A percentile compares a stretch with the other conserved stretches of the same genome.
phyloP scores from a whole-genome alignment of 2,329 filamentous ascomycete genomes.

The Fusarium phyllophilum region DNA sequence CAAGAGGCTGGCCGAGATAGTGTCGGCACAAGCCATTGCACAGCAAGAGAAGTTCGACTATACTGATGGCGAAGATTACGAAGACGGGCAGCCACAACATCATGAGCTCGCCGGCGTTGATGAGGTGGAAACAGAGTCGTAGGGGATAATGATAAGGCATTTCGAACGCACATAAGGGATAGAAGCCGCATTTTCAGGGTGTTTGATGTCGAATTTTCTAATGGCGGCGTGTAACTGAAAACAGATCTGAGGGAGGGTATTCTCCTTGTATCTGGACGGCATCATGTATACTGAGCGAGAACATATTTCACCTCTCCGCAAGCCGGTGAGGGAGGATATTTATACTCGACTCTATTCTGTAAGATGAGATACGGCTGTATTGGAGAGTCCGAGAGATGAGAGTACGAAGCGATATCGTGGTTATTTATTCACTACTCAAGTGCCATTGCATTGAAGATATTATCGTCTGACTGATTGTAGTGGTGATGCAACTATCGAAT shows the following conservation, averaged over 20 bases:
- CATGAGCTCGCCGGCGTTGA: conserved; percentile 63
- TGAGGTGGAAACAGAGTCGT: conserved; percentile 53
- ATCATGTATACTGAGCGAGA: conserved; percentile 41
- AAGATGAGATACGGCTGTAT: conserved; percentile 43
- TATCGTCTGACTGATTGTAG: not conserved
- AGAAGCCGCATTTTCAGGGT: conserved; percentile 45
- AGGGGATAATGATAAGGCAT: conserved; percentile 42
- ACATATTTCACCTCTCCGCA: conserved; percentile 26
- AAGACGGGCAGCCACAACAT: conserved; percentile 56
- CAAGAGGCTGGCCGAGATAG: conserved; percentile 97
- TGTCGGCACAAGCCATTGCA: conserved; percentile 93
- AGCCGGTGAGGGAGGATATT: conserved; percentile 23
- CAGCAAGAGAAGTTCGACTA: conserved; percentile 88
- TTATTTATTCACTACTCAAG: conserved; percentile 26
- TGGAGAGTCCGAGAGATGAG: conserved; percentile 35
- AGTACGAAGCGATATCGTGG: conserved; percentile 36
- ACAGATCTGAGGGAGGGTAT: conserved; percentile 38
- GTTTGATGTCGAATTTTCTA: conserved; percentile 44
- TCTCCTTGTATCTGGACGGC: conserved; percentile 36
- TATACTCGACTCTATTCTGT: conserved; percentile 35
- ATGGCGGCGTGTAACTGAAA: conserved; percentile 38
- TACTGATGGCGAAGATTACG: conserved; percentile 55
- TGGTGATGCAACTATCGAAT: conserved; percentile 24
- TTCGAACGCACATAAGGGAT: conserved; percentile 44
- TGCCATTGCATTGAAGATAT: not conserved